These are phyloP conservation scores for Plasmodium malariae DNA, from an alignment of 169 alveolate species.

Conservation along the genomic window DNA sequence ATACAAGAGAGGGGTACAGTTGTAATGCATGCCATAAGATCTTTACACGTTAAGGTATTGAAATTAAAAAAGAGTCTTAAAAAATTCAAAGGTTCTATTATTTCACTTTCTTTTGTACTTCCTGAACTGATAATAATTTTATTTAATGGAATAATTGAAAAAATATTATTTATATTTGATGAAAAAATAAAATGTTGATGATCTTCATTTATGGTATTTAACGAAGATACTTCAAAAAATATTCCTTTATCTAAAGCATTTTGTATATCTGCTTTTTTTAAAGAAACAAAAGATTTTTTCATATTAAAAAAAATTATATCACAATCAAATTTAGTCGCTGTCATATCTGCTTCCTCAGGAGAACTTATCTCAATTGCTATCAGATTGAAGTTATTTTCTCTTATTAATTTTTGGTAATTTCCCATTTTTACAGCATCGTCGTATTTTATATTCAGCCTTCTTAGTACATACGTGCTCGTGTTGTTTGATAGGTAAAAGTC, in stretches of 20 bases:
- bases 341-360: constrained; percentile 12
- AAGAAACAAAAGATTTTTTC: neutral
- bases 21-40: constrained; percentile 44
- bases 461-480: constrained; percentile 30
- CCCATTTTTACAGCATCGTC: constrained; percentile 26
- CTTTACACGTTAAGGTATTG: constrained; percentile 39
- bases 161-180: constrained; percentile 11
- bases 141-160: constrained; percentile 27
- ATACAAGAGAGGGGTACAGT: constrained; percentile 49
- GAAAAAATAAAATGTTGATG: constrained; percentile 11
- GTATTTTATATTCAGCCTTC: constrained; percentile 57
- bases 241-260: constrained; percentile 53
- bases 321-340: constrained; percentile 35
- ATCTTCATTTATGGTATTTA: constrained; percentile 9
- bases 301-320: constrained; percentile 50
- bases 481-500: constrained; percentile 1
- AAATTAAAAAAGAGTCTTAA: constrained; percentile 55
- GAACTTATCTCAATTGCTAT: constrained; percentile 30
- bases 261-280: constrained; percentile 53
- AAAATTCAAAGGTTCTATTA: constrained; percentile 51
- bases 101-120: neutral
- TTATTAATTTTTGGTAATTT: constrained; percentile 20
- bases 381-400: constrained; percentile 17
- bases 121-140: constrained; percentile 53
- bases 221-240: constrained; percentile 57